Percentiles rank a stretch among this genome's conserved stretches.
phyloP scores from a whole-genome alignment of 345 rosid genomes.

The Salix caprea region DNA sequence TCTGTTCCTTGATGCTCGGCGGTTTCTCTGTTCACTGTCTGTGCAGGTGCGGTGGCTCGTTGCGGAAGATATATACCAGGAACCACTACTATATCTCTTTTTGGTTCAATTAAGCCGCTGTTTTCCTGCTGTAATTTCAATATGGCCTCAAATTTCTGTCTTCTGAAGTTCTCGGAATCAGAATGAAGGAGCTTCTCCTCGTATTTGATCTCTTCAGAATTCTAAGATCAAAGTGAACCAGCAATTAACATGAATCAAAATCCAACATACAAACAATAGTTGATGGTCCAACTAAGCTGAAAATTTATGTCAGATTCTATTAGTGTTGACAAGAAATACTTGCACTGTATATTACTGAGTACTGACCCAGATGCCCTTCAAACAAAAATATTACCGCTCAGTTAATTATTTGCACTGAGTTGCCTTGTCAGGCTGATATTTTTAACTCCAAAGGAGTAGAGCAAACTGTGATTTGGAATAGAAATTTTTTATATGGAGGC shows the following conservation, averaged over 20 bases:
- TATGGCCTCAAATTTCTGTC: slow-evolving; percentile 59
- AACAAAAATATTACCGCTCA: neutral
- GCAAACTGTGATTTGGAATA: neutral
- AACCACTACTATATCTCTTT: slow-evolving; percentile 45
- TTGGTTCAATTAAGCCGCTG: slow-evolving; percentile 63
- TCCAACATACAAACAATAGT: neutral
- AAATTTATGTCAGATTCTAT: no score
- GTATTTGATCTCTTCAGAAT: slow-evolving; percentile 24
- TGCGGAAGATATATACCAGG: slow-evolving; percentile 77
- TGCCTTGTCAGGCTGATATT: neutral
- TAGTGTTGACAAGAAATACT: no score
- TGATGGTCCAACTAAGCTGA: neutral
- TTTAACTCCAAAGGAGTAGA: neutral
- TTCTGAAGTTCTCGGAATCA: slow-evolving; percentile 54
- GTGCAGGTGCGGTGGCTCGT: slow-evolving; percentile 21
- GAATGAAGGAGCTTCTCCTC: slow-evolving; percentile 41
- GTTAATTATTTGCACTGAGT: neutral
- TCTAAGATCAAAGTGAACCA: slow-evolving; percentile 32
- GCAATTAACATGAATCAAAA: neutral
- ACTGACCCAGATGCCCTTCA: neutral
- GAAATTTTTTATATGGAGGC: neutral
- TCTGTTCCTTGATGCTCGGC: slow-evolving; percentile 27
- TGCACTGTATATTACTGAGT: no score
- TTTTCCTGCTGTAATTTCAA: slow-evolving; percentile 58
- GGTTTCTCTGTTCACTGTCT: slow-evolving; percentile 29